Conservation (phyloP, 768 basidiomycete genomes). For the Cyathus striatus region DNA sequence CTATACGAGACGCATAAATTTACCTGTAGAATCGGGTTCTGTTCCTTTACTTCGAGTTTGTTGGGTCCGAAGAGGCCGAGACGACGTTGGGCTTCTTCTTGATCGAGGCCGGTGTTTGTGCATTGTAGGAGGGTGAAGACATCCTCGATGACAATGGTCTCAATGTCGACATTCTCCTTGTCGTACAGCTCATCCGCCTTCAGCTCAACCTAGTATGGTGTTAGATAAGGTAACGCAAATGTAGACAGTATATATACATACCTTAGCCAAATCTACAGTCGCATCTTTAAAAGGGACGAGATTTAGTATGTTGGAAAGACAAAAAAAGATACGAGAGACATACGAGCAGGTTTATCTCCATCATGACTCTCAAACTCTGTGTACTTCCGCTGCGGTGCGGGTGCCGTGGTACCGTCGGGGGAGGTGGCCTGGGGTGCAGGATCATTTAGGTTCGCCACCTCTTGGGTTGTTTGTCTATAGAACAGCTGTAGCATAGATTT, state of each 20-base stretch:
- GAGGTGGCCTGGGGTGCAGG: conserved; percentile 51
- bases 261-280: conserved; percentile 79
- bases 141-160: conserved; percentile 93
- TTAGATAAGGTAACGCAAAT: not conserved
- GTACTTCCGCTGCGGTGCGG: conserved; percentile 60
- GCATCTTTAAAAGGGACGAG: conserved; percentile 50
- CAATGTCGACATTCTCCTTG: conserved; percentile 98
- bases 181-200: conserved; percentile 93
- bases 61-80: conserved; percentile 94
- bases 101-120: conserved; percentile 68
- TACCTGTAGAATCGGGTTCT: conserved; percentile 87
- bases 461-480: no score
- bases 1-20: conserved; percentile 7
- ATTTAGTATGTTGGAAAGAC: conserved; percentile 7
- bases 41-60: conserved; percentile 86
- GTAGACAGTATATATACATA: conserved; percentile 17
- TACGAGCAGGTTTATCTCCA: conserved; percentile 60
- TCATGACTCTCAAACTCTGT: conserved; percentile 85
- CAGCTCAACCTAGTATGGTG: conserved; percentile 62
- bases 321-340: no score
- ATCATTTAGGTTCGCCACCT: no score
- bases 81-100: conserved; percentile 76
- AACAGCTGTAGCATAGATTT: no score
- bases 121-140: conserved; percentile 95
- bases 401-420: conserved; percentile 16